Conservation (phyloP, 345 rosid genomes). For the Sonneratia caseolaris region DNA sequence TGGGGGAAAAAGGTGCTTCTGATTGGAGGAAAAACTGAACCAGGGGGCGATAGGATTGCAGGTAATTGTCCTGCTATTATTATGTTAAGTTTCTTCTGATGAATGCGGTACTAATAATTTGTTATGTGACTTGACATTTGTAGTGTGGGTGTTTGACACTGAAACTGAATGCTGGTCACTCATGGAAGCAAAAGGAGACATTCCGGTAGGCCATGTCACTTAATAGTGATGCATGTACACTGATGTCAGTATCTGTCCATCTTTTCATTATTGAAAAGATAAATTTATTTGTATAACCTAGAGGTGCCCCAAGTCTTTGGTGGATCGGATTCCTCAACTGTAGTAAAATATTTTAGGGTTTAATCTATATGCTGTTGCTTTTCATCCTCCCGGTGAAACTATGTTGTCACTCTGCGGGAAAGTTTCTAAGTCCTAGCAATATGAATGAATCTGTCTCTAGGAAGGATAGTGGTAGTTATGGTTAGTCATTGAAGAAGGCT, state of each 20-base stretch:
- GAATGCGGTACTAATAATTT: too few relatives aligned
- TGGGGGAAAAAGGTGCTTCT: constrained; percentile 89
- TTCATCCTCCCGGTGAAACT: too few relatives aligned
- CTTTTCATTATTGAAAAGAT: neutral
- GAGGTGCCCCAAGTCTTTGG: neutral
- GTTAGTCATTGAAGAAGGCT: too few relatives aligned
- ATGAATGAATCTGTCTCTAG: too few relatives aligned
- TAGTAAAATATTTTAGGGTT: neutral
- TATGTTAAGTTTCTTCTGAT: neutral
- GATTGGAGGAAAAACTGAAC: constrained; percentile 91
- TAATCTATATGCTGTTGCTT: too few relatives aligned
- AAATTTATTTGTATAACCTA: neutral
- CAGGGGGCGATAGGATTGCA: constrained; percentile 68
- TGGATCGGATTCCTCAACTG: neutral
- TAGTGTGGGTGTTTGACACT: constrained; percentile 91
- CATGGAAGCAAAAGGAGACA: constrained; percentile 91
- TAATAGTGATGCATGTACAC: neutral
- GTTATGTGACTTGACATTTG: constrained; percentile 10
- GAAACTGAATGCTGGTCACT: constrained; percentile 89
- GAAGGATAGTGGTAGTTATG: too few relatives aligned
- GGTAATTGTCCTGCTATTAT: constrained; percentile 31
- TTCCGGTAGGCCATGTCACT: constrained; percentile 45
- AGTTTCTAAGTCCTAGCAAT: too few relatives aligned
- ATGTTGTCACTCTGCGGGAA: too few relatives aligned
- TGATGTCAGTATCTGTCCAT: neutral